A percentile compares a stretch with the other conserved stretches of the same genome.
Conservation (phyloP, 2,329 filamentous ascomycete genomes). For the Fusarium pilosicola region DNA sequence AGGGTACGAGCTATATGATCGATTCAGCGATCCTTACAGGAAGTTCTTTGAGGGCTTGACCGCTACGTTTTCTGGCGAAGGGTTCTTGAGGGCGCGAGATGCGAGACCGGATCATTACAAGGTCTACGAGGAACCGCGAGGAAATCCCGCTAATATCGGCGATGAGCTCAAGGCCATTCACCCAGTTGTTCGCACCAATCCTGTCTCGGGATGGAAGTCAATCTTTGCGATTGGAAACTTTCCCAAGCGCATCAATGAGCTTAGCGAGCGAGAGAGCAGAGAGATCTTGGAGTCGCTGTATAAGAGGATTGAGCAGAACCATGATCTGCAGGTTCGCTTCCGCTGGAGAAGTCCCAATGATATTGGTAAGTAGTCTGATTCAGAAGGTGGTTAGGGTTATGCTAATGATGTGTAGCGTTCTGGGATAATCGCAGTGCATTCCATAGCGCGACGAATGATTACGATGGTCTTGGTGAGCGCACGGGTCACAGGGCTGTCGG, state of each 20-base stretch:
- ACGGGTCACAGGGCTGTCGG: conserved; percentile 64
- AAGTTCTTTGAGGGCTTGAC: conserved; percentile 63
- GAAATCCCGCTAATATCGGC: conserved; percentile 57
- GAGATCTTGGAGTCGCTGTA: conserved; percentile 55
- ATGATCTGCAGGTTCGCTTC: conserved; percentile 60
- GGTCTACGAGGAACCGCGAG: conserved; percentile 49
- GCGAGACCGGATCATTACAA: conserved; percentile 46
- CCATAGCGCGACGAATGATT: conserved; percentile 69
- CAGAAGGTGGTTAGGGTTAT: accelerated
- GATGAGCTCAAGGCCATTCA: conserved; percentile 59
- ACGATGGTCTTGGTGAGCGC: conserved; percentile 61
- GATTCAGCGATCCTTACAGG: conserved; percentile 61
- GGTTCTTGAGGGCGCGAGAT: conserved; percentile 24
- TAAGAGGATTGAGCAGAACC: conserved; percentile 56
- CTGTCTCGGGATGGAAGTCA: conserved; percentile 69
- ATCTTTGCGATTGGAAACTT: conserved; percentile 56
- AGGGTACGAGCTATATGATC: conserved; percentile 68
- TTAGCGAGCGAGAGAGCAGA: conserved; percentile 55
- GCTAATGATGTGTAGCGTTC: conserved; percentile 52
- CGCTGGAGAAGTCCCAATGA: conserved; percentile 58
- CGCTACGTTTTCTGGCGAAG: conserved; percentile 52
- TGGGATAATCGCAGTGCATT: conserved; percentile 71
- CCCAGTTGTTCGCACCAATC: conserved; percentile 68
- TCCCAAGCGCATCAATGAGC: conserved; percentile 55
- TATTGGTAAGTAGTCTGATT: conserved; percentile 30